phyloP scores from a whole-genome alignment of 306 rosid genomes.

The Fagus sylvatica region DNA sequence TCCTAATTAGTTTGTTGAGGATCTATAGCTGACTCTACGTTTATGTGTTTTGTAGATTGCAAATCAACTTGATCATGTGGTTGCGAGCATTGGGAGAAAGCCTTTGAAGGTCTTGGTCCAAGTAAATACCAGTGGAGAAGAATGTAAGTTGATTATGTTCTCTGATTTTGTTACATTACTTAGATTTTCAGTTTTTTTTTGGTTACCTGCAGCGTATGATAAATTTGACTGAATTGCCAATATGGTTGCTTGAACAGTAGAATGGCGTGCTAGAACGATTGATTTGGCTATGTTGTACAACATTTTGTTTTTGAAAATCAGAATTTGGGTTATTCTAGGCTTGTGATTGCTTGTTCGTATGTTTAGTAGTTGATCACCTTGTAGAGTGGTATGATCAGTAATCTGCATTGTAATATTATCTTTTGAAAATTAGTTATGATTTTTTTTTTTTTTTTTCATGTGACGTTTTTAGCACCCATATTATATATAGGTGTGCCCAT shows the following conservation, averaged over 20 bases:
- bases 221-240: background rate
- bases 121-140: conserved; percentile 99
- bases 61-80: conserved; percentile 64
- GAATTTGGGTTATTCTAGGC: background rate
- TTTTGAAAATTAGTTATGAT: background rate
- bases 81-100: conserved; percentile 71
- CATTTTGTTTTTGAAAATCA: background rate
- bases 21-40: background rate
- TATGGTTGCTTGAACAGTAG: background rate
- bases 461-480: background rate
- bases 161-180: background rate
- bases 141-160: conserved; percentile 48
- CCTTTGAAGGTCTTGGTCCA: conserved; percentile 83
- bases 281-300: background rate
- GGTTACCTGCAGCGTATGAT: background rate
- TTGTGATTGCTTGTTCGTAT: background rate
- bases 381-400: background rate
- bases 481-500: background rate
- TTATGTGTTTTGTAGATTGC: conserved; percentile 57
- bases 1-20: background rate
- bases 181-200: background rate
- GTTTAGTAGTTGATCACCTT: background rate
- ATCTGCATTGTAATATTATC: background rate
- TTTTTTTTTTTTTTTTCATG: background rate
- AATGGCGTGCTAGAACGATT: background rate